Evolutionary conservation across 768 basidiomycete genomes (phyloP).

Genomic region (Auricularia cornea): DNA sequence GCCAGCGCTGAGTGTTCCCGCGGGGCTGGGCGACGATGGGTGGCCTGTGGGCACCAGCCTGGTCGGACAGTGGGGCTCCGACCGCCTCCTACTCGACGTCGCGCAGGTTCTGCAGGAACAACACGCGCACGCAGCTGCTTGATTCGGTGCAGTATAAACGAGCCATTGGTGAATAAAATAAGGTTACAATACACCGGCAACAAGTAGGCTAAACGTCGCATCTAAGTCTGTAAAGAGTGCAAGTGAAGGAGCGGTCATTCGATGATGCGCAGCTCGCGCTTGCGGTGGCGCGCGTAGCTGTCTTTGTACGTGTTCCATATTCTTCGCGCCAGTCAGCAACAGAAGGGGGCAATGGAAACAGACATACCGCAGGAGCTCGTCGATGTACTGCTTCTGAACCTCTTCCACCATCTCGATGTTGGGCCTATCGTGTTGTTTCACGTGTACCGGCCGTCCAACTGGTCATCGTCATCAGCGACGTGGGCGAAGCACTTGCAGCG

Average conservation of each 20-base stretch:
- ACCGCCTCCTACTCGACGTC: slow-evolving; percentile 48
- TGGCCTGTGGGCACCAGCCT: slow-evolving; percentile 84
- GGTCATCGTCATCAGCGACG: no score
- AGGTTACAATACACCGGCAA: no score
- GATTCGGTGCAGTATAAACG: no score
- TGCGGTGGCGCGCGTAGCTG: slow-evolving; percentile 76
- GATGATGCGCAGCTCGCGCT: slow-evolving; percentile 69
- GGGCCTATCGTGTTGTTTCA: slow-evolving; percentile 69
- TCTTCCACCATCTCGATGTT: slow-evolving; percentile 70
- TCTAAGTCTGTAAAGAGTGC: no score
- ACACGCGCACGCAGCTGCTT: no score
- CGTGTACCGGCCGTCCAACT: slow-evolving; percentile 84
- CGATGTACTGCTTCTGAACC: slow-evolving; percentile 81
- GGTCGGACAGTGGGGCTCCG: slow-evolving; percentile 82
- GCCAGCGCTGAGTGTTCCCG: slow-evolving; percentile 72
- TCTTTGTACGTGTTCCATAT: slow-evolving; percentile 98
- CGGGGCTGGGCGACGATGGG: slow-evolving; percentile 37
- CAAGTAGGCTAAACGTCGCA: no score
- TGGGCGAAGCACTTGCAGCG: no score
- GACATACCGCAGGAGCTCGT: slow-evolving; percentile 77
- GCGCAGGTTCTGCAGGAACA: slow-evolving; percentile 26
- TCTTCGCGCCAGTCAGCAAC: slow-evolving; percentile 30
- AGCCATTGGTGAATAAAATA: no score
- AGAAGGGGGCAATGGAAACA: not conserved
- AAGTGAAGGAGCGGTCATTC: slow-evolving; percentile 31